Evolutionary conservation across 345 rosid species (phyloP).

Genomic region (Moricandia moricandioides): DNA sequence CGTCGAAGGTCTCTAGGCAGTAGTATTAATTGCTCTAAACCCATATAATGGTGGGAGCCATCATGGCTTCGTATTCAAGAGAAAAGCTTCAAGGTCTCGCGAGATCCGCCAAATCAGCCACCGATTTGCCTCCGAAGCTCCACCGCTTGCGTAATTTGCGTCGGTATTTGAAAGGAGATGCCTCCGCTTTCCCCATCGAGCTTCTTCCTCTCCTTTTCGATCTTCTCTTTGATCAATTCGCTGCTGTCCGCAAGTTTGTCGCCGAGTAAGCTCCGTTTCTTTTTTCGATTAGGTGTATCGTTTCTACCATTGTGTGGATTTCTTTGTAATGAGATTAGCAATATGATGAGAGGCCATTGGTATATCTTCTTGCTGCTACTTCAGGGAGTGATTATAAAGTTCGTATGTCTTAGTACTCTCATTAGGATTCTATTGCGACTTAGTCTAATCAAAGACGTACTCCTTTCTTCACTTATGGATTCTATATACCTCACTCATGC

Average conservation of each 20-base stretch:
- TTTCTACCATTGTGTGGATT: no score
- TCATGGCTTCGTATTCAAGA: conserved; percentile 45
- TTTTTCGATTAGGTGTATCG: background rate
- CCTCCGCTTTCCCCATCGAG: conserved; percentile 38
- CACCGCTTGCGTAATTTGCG: conserved; percentile 54
- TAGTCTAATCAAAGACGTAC: no score
- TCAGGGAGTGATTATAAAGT: no score
- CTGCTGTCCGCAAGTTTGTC: conserved; percentile 77
- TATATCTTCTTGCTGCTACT: no score
- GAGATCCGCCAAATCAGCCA: conserved; percentile 55
- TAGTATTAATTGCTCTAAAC: background rate
- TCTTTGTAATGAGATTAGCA: no score
- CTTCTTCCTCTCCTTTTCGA: conserved; percentile 74
- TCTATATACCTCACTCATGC: no score
- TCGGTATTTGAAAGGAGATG: conserved; percentile 48
- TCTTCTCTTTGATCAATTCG: conserved; percentile 58
- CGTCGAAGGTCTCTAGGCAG: conserved; percentile 5
- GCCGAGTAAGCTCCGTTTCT: conserved; percentile 50
- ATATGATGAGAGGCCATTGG: no score
- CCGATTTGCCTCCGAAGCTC: conserved; percentile 67
- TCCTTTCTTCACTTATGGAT: no score
- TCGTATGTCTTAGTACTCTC: no score
- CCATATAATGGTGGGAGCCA: conserved; percentile 47
- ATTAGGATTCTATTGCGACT: no score
- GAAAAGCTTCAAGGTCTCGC: conserved; percentile 53